Evolutionary conservation across 805 yeast genomes (phyloP).

Genomic region (Kuraishia floccosa): DNA sequence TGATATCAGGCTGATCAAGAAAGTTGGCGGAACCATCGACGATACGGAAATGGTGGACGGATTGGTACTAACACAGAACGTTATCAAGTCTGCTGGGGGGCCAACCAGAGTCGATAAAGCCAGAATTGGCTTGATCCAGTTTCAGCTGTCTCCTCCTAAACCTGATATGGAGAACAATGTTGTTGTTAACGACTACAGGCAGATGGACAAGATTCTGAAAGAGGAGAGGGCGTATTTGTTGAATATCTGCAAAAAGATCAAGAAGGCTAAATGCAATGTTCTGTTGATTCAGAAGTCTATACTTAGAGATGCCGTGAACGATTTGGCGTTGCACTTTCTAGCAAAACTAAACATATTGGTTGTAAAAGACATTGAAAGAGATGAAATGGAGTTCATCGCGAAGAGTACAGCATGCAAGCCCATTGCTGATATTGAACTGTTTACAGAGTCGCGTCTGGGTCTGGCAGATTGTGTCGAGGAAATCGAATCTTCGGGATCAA

Average conservation of each 20-base stretch:
- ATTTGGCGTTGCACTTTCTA: constrained; percentile 86
- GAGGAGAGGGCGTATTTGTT: constrained; percentile 95
- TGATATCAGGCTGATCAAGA: constrained; percentile 83
- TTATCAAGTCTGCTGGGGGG: constrained; percentile 85
- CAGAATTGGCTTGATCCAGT: constrained; percentile 78
- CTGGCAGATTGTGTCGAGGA: constrained; percentile 90
- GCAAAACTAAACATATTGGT: constrained; percentile 91
- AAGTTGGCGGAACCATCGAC: constrained; percentile 95
- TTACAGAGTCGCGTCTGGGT: constrained; percentile 89
- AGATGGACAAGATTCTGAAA: constrained; percentile 96
- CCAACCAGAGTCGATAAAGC: constrained; percentile 95
- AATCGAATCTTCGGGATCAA: constrained; percentile 80
- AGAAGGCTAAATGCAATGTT: constrained; percentile 94
- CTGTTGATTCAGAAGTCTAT: constrained; percentile 86
- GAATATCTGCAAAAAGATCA: constrained; percentile 91
- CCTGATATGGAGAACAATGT: constrained; percentile 98
- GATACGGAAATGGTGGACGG: constrained; percentile 92
- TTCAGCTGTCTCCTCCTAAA: constrained; percentile 92
- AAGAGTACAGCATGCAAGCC: constrained; percentile 90
- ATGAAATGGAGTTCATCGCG: constrained; percentile 84
- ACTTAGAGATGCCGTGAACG: constrained; percentile 89
- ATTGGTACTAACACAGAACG: constrained; percentile 86
- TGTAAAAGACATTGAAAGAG: constrained; percentile 90
- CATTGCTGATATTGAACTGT: constrained; percentile 88
- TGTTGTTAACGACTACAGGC: constrained; percentile 95